Base-by-base conservation (phyloP, 2,329 filamentous ascomycete species). In the Dactylellina drechsleri region DNA sequence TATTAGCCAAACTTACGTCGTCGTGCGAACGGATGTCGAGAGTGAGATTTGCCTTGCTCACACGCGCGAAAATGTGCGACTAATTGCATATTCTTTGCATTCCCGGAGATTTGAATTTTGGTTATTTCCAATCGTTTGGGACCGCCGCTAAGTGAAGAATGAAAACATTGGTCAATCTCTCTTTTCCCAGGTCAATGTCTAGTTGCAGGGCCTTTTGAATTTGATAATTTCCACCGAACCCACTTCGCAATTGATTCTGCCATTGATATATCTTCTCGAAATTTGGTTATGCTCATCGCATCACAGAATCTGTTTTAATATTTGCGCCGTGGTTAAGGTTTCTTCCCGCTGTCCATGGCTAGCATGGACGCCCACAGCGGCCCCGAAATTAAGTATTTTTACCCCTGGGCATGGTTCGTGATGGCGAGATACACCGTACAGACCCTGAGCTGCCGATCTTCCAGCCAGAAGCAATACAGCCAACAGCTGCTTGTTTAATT, bases 381-480 rank as follows among this genome's bases (percentile, higher is more conserved):
- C 68, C 68, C 68, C 68, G 68, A 73, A 73, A 73, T 65, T 65
- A 70, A 65, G 58, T 49, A 49, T 60, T 31, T 56, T 15, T 18
- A 26, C 67, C 68, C 53, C 50, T 62, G 66, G 52, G 61, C 54
- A 40, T 50, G 31, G 31, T 36, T 36, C 43, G 40, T 23, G 26
- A 49, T 47, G n/a, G 50, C 20, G n/a, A 49, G 26, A 62, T 47
- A 56, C n/a, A n/a, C n/a, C n/a, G n/a, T n/a, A n/a, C 68, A 31
- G 60, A 73, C 68, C 68, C 68, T 73, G 68, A 73, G 68, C 68
- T 57, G 68, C 54, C 61, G 60, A 65, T 66, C 60, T 53, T 16
- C 40, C 50, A 61, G n/a, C 7, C 13, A 18, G 23, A 41, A 57
- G 28, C 23, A 52, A 13, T 47, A 47, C 43, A 47, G 15, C 13